Percentiles rank a stretch among this genome's conserved stretches.
phyloP scores from a whole-genome alignment of 1,139 yeast genomes.

The Saccharomyces uvarum region DNA sequence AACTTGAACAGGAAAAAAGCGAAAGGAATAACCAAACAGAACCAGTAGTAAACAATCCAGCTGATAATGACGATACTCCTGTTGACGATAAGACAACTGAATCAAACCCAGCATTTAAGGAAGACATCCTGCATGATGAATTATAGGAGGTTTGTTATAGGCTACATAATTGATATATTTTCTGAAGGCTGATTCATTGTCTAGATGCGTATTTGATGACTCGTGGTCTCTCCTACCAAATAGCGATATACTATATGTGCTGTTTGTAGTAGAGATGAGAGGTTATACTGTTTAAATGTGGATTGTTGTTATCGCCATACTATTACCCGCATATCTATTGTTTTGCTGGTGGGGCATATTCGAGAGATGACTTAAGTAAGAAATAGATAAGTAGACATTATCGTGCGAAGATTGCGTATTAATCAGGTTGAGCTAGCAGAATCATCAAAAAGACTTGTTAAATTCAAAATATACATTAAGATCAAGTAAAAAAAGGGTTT shows the following conservation, averaged over 20 bases:
- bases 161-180: background rate
- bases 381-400: background rate
- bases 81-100: background rate
- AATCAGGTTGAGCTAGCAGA: background rate
- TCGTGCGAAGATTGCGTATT: background rate
- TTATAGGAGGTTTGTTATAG: background rate
- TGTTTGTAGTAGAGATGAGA: background rate
- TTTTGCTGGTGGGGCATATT: background rate
- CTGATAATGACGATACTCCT: background rate
- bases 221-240: background rate
- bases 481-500: background rate
- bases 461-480: background rate
- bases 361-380: background rate
- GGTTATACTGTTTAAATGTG: background rate
- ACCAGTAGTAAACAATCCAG: background rate
- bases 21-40: background rate
- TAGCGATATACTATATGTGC: background rate
- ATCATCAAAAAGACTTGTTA: background rate
- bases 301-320: background rate
- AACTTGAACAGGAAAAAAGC: conserved; percentile 6
- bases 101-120: background rate
- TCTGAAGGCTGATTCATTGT: background rate
- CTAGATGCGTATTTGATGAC: background rate
- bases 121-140: conserved; percentile 6
- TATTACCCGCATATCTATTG: background rate